Conservation (phyloP, 345 rosid genomes). For the Salix udensis region DNA sequence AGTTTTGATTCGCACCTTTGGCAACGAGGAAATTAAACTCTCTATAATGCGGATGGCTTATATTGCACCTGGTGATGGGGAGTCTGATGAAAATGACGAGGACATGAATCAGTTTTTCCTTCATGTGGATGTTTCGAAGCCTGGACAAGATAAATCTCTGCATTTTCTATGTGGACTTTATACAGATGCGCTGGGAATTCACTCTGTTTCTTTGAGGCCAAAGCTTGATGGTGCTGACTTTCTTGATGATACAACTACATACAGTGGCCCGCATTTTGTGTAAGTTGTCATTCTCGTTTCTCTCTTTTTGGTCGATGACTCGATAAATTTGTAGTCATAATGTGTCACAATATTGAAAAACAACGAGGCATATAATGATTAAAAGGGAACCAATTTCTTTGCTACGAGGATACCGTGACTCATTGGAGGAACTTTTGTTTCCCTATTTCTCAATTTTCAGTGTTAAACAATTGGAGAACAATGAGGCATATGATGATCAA, state of each 20-base stretch:
- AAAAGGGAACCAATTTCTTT: neutral
- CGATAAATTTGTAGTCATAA: neutral
- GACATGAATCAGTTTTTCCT: slow-evolving; percentile 79
- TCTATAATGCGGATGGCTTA: slow-evolving; percentile 63
- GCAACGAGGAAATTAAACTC: slow-evolving; percentile 65
- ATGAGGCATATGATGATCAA: neutral
- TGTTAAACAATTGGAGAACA: neutral
- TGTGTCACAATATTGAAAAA: neutral
- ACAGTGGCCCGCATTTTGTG: slow-evolving; percentile 78
- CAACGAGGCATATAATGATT: neutral
- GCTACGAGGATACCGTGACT: neutral
- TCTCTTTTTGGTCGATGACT: neutral
- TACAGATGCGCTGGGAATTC: slow-evolving; percentile 90
- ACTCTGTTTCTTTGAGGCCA: slow-evolving; percentile 76
- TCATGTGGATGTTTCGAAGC: slow-evolving; percentile 79
- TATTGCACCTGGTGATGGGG: slow-evolving; percentile 40
- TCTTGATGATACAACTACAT: slow-evolving; percentile 42
- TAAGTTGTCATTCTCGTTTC: slow-evolving; percentile 28
- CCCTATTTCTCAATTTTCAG: neutral
- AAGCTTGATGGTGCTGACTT: slow-evolving; percentile 40
- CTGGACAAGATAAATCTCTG: slow-evolving; percentile 53
- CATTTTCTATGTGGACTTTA: slow-evolving; percentile 86
- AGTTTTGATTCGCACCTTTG: slow-evolving; percentile 56
- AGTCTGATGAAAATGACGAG: slow-evolving; percentile 47
- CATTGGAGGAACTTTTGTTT: neutral